Base-by-base conservation (phyloP, 2,329 filamentous ascomycete species). In the Cercospora berteroae region DNA sequence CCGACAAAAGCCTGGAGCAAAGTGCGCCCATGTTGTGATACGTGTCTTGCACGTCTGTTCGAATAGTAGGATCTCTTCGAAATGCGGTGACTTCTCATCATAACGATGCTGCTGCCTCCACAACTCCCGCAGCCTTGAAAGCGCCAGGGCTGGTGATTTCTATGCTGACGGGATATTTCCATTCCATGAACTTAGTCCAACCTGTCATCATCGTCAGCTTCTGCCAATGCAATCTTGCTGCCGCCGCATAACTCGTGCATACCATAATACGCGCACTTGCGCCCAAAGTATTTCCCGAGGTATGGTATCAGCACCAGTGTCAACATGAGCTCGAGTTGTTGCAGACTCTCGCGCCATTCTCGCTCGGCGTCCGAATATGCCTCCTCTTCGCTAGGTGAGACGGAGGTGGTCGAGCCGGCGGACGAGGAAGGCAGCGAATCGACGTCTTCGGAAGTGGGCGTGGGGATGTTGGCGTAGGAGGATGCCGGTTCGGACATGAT, bases 211-310 rank as follows among this genome's bases (percentile, higher is more conserved):
- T 9, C 20, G 52, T 77, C 66, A 78, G 77, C 33, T 4, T 10
- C 27, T n/a, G 7, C 29, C 18, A 7, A 42, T 20, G 9, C n/a
- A 5, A 10, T 8, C 9, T 31, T 2, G 3, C 39, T 31, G 16
- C 55, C 3, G 7, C n/a, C 0, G 29, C 8, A 13, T 12, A 25
- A 84, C 20, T 27, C 48, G 23, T 55, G 48, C 90, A 79, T 85
- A 97, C 94, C 93, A 92, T 93, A 97, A 78, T 96, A 97, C 67
- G 94, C 94, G 83, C 94, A 96, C 80, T 93, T 96, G 79, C 95
- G 87, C 56, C 95, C 95, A 79, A 97, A 88, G 81, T 93, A 98
- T 81, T 98, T 99, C 67, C 95, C 95, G 73, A 93, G 83, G 79
- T 96, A 97, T 2, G 95, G 95, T 60, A 99, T 90, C 73, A 98